These are phyloP conservation scores for Colletotrichum lupini DNA, from an alignment of 2,329 filamentous ascomycete species.

Conservation along the genomic window DNA sequence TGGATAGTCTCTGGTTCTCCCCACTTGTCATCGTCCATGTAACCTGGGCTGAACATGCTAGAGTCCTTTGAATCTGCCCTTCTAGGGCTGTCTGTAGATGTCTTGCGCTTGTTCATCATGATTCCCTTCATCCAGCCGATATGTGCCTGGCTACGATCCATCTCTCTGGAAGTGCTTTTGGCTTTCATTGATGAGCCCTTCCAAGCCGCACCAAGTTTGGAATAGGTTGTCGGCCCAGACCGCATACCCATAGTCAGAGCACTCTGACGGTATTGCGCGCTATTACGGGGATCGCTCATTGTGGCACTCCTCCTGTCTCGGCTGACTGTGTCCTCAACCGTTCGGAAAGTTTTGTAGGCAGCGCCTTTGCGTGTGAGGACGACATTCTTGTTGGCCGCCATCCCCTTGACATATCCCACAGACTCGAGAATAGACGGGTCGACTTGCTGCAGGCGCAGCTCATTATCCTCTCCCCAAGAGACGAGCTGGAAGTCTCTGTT, in stretches of 20 bases:
- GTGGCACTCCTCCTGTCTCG: conserved; percentile 69
- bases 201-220: conserved; percentile 57
- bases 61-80: conserved; percentile 65
- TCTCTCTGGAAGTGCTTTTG: conserved; percentile 54
- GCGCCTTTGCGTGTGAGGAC: conserved; percentile 86
- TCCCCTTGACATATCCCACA: conserved; percentile 80
- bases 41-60: conserved; percentile 61
- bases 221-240: conserved; percentile 52
- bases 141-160: conserved; percentile 64
- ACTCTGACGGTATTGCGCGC: conserved; percentile 54
- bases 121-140: conserved; percentile 79
- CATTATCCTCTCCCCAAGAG: conserved; percentile 90
- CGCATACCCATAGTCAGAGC: conserved; percentile 57
- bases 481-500: conserved; percentile 92
- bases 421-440: conserved; percentile 71
- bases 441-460: conserved; percentile 81
- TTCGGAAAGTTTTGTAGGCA: conserved; percentile 85
- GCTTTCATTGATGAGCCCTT: conserved; percentile 70
- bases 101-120: conserved; percentile 68
- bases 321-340: conserved; percentile 70
- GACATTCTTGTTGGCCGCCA: conserved; percentile 70
- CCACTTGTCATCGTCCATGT: conserved; percentile 67
- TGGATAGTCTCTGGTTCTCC: conserved; percentile 71
- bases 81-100: conserved; percentile 55
- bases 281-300: conserved; percentile 68